phyloP scores from a whole-genome alignment of 257 asterid species.

The Cynanchum wilfordii region DNA sequence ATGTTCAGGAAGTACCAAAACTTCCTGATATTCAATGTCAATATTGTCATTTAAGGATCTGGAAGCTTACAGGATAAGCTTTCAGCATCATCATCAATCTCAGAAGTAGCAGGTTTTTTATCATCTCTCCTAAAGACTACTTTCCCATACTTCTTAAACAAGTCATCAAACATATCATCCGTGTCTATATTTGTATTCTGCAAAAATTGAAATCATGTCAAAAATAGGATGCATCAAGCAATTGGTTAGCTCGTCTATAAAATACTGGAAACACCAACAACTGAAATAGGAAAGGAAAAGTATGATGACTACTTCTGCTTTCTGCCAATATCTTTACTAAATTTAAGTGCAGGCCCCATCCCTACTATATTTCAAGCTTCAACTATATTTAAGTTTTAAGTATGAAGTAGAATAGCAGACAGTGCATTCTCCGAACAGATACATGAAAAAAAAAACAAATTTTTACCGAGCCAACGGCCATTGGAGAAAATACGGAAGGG shows the following conservation, averaged over 20 bases:
- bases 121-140: conserved; percentile 62
- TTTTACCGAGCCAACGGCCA: conserved; percentile 53
- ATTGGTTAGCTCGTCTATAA: neutral
- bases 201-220: conserved; percentile 25
- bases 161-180: conserved; percentile 81
- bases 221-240: neutral
- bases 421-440: neutral
- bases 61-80: conserved; percentile 74
- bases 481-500: conserved; percentile 7
- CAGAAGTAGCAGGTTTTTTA: conserved; percentile 50
- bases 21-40: neutral
- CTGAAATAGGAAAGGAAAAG: neutral
- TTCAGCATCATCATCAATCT: conserved; percentile 93
- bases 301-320: neutral
- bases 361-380: neutral
- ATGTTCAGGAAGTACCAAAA: neutral
- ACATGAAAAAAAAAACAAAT: neutral
- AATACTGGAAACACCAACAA: neutral
- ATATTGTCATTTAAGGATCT: neutral
- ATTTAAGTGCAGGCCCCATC: neutral
- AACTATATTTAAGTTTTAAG: too few species aligned
- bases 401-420: neutral
- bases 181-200: conserved; percentile 77
- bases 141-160: conserved; percentile 72
- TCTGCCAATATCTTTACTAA: neutral